Percentiles rank a stretch among this genome's conserved stretches.
Conservation (phyloP, 2,329 filamentous ascomycete species). For the Cladophialophora psammophila region DNA sequence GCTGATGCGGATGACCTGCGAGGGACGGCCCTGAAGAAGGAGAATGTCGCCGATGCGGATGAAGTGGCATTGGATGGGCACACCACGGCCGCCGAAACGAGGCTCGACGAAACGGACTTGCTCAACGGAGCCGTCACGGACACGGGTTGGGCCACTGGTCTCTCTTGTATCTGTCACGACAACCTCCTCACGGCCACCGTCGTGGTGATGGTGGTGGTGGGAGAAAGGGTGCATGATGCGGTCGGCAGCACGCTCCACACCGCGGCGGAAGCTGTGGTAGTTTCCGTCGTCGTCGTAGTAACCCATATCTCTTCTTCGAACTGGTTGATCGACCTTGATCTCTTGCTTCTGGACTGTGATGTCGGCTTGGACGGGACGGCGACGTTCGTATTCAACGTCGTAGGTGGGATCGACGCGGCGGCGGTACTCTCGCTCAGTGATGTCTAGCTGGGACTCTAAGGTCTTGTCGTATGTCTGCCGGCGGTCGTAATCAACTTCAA, state of each 20-base stretch:
- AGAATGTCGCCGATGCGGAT: slow-evolving; percentile 98
- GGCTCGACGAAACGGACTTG: slow-evolving; percentile 60
- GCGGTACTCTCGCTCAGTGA: slow-evolving; percentile 70
- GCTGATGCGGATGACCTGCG: slow-evolving; percentile 99
- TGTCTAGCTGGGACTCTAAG: slow-evolving; percentile 58
- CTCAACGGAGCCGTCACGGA: slow-evolving; percentile 54
- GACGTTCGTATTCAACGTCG: slow-evolving; percentile 54
- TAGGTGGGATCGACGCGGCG: slow-evolving; percentile 64
- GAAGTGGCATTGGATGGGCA: slow-evolving; percentile 97
- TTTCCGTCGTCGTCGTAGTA: slow-evolving; percentile 82
- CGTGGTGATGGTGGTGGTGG: slow-evolving; percentile 56
- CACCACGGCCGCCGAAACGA: slow-evolving; percentile 58
- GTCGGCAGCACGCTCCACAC: slow-evolving; percentile 71
- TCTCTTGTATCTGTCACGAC: slow-evolving; percentile 52
- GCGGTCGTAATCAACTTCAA: slow-evolving; percentile 35
- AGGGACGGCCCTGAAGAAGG: slow-evolving; percentile 98
- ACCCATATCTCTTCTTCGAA: slow-evolving; percentile 69
- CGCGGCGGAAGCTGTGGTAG: slow-evolving; percentile 77
- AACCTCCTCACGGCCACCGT: slow-evolving; percentile 48
- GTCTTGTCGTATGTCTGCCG: slow-evolving; percentile 49
- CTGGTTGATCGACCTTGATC: slow-evolving; percentile 59
- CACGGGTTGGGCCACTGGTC: slow-evolving; percentile 53
- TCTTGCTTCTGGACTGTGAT: slow-evolving; percentile 50
- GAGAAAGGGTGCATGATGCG: slow-evolving; percentile 69
- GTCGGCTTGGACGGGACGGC: slow-evolving; percentile 37